Conservation (phyloP, 108 stramenopile genomes). For the Nannochloropsis salina region DNA sequence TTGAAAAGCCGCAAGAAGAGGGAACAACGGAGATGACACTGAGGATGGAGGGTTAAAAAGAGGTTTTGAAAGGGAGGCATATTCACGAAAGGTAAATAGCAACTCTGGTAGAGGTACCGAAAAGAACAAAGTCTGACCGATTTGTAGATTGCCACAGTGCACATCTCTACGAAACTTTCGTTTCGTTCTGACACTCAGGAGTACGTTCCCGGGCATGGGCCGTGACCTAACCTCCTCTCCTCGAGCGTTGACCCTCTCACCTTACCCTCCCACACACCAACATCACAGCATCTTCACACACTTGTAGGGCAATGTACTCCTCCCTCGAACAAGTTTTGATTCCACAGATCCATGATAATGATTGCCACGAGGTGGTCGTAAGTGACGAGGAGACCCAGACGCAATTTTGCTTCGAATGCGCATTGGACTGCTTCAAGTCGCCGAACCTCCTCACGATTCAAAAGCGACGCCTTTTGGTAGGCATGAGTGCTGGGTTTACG, state of each 20-base stretch:
- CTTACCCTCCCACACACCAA: not conserved
- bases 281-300: not conserved
- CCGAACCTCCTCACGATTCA: not conserved
- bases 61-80: no score
- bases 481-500: not conserved
- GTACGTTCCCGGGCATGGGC: no score
- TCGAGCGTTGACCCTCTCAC: not conserved
- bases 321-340: not conserved
- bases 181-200: no score
- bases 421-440: not conserved
- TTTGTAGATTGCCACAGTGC: no score
- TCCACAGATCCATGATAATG: not conserved
- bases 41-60: no score
- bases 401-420: not conserved
- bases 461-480: not conserved
- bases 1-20: not conserved
- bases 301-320: not conserved
- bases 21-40: no score
- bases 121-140: no score
- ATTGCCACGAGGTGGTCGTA: not conserved
- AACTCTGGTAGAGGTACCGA: no score
- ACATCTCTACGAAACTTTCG: no score
- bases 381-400: slow-evolving; percentile 9
- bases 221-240: not conserved
- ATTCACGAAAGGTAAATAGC: no score